These are phyloP conservation scores for Phytopythium montanum DNA, from an alignment of 352 stramenopile species.

Conservation along the genomic window DNA sequence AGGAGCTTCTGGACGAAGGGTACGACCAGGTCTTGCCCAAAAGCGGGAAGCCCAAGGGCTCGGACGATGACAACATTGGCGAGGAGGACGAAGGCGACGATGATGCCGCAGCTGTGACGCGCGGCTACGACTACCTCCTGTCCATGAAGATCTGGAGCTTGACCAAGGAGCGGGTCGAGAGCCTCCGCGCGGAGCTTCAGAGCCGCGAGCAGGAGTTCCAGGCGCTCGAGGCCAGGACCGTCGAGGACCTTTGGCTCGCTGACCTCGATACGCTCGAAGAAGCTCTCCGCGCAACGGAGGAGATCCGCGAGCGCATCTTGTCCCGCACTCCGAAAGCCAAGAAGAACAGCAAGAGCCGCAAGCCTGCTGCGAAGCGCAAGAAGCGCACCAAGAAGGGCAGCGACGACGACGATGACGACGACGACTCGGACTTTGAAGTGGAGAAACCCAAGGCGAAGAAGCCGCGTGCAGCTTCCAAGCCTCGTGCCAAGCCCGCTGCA, in stretches of 20 bases:
- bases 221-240: conserved; percentile 42
- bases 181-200: conserved; percentile 75
- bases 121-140: conserved; percentile 94
- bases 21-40: conserved; percentile 81
- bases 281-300: conserved; percentile 65
- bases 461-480: conserved; percentile 40
- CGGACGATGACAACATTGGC: conserved; percentile 30
- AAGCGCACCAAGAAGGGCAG: conserved; percentile 39
- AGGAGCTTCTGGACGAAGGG: conserved; percentile 82
- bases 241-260: conserved; percentile 90
- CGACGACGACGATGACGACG: conserved; percentile 25
- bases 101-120: conserved; percentile 25
- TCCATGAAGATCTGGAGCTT: conserved; percentile 94
- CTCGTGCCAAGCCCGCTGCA: conserved; percentile 23
- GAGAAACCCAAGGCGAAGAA: conserved; percentile 17
- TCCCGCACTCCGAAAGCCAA: conserved; percentile 61
- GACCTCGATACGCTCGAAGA: conserved; percentile 91
- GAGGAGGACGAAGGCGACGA: conserved; percentile 56
- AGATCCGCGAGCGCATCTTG: conserved; percentile 44
- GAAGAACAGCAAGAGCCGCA: conserved; percentile 35
- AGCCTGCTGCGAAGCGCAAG: conserved; percentile 40
- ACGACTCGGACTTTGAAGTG: conserved; percentile 67
- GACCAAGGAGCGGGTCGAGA: conserved; percentile 92
- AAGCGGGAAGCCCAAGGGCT: conserved; percentile 54
- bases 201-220: conserved; percentile 83